Evolutionary conservation across 257 asterid genomes (phyloP), one percentile per base, ranked within the genome.

Genomic region (Hygrophila difformis): DNA sequence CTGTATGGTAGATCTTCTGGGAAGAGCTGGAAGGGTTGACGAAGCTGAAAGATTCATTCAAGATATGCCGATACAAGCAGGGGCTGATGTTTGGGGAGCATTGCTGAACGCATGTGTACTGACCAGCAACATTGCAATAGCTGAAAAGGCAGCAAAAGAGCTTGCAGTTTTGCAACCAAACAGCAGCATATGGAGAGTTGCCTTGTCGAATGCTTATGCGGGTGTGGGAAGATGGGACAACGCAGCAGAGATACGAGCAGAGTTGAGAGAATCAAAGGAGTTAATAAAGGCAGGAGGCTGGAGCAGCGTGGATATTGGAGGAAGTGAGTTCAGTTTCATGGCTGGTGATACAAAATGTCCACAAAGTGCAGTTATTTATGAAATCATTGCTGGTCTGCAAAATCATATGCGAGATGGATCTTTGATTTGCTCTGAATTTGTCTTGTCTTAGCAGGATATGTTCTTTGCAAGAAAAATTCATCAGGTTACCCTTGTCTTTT

Each of bases 1-100:
- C 12, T 74, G 82, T 59, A 23, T 74, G 47, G 75, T 74, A 1
- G 73, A 74, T 67, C 33, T 74, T 28, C 49, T 74, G 52, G 78
- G 82, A 21, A 36, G 82, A 45, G 60, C 70, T 10, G 78, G 75
- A 28, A 53, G 55, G 53, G 54, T 66, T 22, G 49, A 54, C 34
- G 75, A 74, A 53, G 78, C 82, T 1, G 61, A 53, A 22, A 31
- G 19, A 1, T 70, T 74, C 52, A 51, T 74, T 10, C 12, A 18
- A 7, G 51, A 50, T 29, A 60, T 70, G 70, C 60, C 63, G 17
- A 9, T 22, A 10, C 41, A 12, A n/a, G 66, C 72, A 0, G 49
- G 68, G 1, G 13, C 51, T 1, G 78, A 70, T 33, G 63, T 60
- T 3, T 74, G 82, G 82, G 75, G 68, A 9, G 56, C 82, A 6